phyloP scores from a whole-genome alignment of 805 yeast genomes.

The Sugiyamaella mastotermitis region DNA sequence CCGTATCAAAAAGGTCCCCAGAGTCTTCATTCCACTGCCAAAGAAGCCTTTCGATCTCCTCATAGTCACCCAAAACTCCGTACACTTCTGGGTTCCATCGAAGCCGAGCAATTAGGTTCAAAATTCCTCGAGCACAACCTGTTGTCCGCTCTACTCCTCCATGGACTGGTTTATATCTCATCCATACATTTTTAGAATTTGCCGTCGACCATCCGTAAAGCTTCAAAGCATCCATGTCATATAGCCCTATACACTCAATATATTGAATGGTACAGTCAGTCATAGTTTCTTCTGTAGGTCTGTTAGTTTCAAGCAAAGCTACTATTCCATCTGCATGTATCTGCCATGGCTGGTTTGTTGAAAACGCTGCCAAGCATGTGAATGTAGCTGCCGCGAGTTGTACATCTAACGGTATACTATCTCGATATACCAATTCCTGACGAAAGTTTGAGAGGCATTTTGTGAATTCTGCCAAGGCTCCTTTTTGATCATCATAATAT shows the following conservation, averaged over 20 bases:
- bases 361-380: slow-evolving; percentile 4
- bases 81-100: no score
- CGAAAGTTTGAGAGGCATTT: slow-evolving; percentile 1
- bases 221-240: slow-evolving; percentile 5
- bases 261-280: slow-evolving; percentile 1
- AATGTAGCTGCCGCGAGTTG: slow-evolving; percentile 3
- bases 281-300: no score
- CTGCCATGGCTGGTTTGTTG: slow-evolving; percentile 5
- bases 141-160: no score
- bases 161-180: no score
- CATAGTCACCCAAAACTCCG: no score
- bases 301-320: slow-evolving; percentile 3
- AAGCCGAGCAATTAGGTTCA: no score
- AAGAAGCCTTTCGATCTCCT: no score
- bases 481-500: not conserved
- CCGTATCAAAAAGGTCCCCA: no score
- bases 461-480: slow-evolving; percentile 1
- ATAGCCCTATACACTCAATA: slow-evolving; percentile 4
- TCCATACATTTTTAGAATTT: no score
- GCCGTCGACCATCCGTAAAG: no score
- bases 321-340: slow-evolving; percentile 6
- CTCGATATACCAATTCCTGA: not conserved
- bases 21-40: no score
- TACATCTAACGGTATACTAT: not conserved
- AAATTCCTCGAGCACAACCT: no score